A percentile compares a stretch with the other conserved stretches of the same genome.
These are phyloP conservation scores for Niebla homalea DNA, from an alignment of 495 filamentous ascomycete genomes.

Conservation along the genomic window DNA sequence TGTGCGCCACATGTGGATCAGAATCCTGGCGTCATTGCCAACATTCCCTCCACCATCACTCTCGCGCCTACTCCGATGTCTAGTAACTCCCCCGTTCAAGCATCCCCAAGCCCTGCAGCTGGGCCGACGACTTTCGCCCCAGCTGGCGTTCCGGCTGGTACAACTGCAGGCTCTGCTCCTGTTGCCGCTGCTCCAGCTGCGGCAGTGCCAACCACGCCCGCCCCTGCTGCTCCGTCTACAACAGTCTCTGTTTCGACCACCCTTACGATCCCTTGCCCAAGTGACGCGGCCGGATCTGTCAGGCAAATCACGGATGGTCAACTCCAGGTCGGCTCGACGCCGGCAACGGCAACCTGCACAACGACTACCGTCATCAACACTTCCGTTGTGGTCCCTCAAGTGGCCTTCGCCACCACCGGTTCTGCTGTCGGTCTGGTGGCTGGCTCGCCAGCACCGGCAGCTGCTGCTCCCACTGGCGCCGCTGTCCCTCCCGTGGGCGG, in stretches of 20 bases:
- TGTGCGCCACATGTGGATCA: slow-evolving; percentile 59
- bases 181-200: slow-evolving; percentile 18
- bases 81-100: slow-evolving; percentile 14
- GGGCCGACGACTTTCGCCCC: slow-evolving; percentile 8
- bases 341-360: slow-evolving; percentile 30
- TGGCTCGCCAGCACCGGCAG: slow-evolving; percentile 28
- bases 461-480: slow-evolving; percentile 14
- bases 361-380: slow-evolving; percentile 43
- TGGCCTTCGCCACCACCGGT: slow-evolving; percentile 49
- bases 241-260: slow-evolving; percentile 42
- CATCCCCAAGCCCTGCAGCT: slow-evolving; percentile 25
- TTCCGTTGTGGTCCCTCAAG: slow-evolving; percentile 57
- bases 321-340: slow-evolving; percentile 1
- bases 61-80: slow-evolving; percentile 30
- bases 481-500: neutral
- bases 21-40: slow-evolving; percentile 80
- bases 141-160: slow-evolving; percentile 16
- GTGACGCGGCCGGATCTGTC: slow-evolving; percentile 14
- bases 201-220: slow-evolving; percentile 25
- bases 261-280: slow-evolving; percentile 42
- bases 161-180: slow-evolving; percentile 25
- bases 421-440: slow-evolving; percentile 39
- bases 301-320: slow-evolving; percentile 13
- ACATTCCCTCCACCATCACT: slow-evolving; percentile 48
- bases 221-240: slow-evolving; percentile 26